Conservation (phyloP, 805 yeast species). For the Lipomyces sp. region DNA sequence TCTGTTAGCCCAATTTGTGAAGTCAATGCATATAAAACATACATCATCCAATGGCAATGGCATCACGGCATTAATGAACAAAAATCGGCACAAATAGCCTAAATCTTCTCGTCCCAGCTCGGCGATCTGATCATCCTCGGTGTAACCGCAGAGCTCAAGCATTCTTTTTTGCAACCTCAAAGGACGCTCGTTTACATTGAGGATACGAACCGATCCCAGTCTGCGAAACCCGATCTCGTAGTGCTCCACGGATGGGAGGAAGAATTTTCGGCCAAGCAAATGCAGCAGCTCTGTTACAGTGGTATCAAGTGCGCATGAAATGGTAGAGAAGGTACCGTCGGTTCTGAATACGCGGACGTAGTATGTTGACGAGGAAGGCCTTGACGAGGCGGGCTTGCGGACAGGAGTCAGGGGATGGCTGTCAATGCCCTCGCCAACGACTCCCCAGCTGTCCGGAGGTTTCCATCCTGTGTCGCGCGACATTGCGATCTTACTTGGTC, state of each 20-base stretch:
- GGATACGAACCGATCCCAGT: slow-evolving; percentile 43
- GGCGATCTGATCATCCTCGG: slow-evolving; percentile 69
- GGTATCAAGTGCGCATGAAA: slow-evolving; percentile 74
- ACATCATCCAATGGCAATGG: slow-evolving; percentile 17
- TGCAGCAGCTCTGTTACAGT: slow-evolving; percentile 71
- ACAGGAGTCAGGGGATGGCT: background rate
- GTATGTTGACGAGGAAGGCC: slow-evolving; percentile 31
- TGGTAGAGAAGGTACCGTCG: slow-evolving; percentile 80
- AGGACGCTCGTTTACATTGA: slow-evolving; percentile 72
- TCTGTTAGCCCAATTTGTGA: background rate
- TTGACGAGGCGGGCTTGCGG: background rate
- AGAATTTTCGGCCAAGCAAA: slow-evolving; percentile 72
- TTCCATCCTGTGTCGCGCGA: slow-evolving; percentile 41
- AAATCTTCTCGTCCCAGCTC: slow-evolving; percentile 82
- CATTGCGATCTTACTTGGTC: too few species aligned
- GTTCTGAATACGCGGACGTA: slow-evolving; percentile 73
- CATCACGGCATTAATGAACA: slow-evolving; percentile 41
- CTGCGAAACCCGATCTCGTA: slow-evolving; percentile 65
- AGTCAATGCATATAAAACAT: background rate
- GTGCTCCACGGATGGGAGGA: slow-evolving; percentile 64
- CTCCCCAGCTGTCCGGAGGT: slow-evolving; percentile 65
- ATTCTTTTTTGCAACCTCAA: slow-evolving; percentile 71
- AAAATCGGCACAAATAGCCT: slow-evolving; percentile 76
- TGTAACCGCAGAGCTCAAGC: slow-evolving; percentile 71
- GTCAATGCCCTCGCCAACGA: slow-evolving; percentile 33